phyloP scores from a whole-genome alignment of 2,329 filamentous ascomycete genomes.

The Colletotrichum sp. region DNA sequence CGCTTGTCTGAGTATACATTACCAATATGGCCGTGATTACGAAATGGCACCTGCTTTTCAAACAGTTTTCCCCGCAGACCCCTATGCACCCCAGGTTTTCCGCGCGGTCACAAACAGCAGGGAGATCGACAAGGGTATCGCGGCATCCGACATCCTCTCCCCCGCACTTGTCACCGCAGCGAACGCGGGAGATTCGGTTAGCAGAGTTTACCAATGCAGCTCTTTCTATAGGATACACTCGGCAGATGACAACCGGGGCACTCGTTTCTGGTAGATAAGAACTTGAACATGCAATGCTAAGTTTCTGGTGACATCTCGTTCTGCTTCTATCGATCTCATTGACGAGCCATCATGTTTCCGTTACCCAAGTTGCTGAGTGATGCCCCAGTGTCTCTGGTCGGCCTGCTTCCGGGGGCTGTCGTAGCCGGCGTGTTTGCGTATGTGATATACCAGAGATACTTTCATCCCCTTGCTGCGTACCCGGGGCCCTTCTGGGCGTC shows the following conservation, averaged over 20 bases:
- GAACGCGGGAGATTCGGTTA: not conserved
- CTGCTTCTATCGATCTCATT: not conserved
- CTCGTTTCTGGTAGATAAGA: not conserved
- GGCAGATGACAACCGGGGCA: not conserved
- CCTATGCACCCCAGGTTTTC: not conserved
- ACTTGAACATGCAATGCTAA: not conserved
- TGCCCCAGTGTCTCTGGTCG: not conserved
- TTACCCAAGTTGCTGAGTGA: not conserved
- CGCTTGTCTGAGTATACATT: not conserved
- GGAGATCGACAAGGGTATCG: not conserved
- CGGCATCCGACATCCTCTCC: not conserved
- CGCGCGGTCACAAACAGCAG: not conserved
- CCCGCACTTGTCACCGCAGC: not conserved
- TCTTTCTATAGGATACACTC: not conserved
- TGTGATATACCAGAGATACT: not conserved
- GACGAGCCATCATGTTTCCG: not conserved
- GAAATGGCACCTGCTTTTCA: not conserved
- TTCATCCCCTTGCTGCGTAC: not conserved
- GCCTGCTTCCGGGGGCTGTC: not conserved
- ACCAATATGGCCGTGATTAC: not conserved
- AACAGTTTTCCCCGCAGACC: not conserved
- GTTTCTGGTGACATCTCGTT: not conserved
- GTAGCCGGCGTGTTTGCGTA: not conserved
- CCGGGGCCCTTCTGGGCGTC: constrained; percentile 7
- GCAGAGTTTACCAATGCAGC: not conserved